Percentiles rank a stretch among this genome's conserved stretches.
Conservation (phyloP, 1,139 yeast genomes). For the Candida buenavistaensis region DNA sequence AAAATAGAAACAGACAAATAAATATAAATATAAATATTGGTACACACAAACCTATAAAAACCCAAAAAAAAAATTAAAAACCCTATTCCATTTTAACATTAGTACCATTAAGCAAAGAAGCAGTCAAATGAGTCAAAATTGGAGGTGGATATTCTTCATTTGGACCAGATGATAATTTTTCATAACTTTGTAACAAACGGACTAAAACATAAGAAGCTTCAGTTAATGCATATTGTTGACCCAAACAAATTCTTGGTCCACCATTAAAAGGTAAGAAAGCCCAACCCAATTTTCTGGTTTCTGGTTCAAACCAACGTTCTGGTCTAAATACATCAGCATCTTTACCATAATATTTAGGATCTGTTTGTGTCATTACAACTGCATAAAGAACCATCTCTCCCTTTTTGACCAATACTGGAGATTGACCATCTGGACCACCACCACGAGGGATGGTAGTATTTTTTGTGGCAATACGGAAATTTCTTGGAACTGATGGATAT, state of each 20-base stretch:
- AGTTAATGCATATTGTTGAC: constrained; percentile 46
- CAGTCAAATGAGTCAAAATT: constrained; percentile 35
- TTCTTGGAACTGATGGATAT: constrained; percentile 54
- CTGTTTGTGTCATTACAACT: constrained; percentile 42
- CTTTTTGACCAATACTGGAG: constrained; percentile 45
- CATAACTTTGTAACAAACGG: constrained; percentile 24
- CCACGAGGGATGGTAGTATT: constrained; percentile 53
- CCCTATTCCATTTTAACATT: constrained; percentile 7
- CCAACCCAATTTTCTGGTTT: constrained; percentile 31
- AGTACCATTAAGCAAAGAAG: constrained; percentile 33
- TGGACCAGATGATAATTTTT: constrained; percentile 2
- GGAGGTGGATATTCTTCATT: constrained; percentile 27
- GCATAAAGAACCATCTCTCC: constrained; percentile 33
- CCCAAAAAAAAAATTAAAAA: too few species aligned
- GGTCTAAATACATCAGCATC: constrained; percentile 48
- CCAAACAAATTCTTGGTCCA: constrained; percentile 44
- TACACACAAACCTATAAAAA: too few species aligned
- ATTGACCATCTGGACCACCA: constrained; percentile 45
- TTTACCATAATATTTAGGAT: constrained; percentile 40
- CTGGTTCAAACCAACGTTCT: constrained; percentile 42
- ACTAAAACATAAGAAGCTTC: constrained; percentile 36
- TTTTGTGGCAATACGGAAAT: constrained; percentile 41
- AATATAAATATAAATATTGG: too few species aligned
- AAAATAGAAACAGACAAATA: too few species aligned
- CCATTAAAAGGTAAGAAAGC: constrained; percentile 45